These are phyloP conservation scores for Talaromyces wortmannii DNA, from an alignment of 495 filamentous ascomycete species.

Conservation along the genomic window DNA sequence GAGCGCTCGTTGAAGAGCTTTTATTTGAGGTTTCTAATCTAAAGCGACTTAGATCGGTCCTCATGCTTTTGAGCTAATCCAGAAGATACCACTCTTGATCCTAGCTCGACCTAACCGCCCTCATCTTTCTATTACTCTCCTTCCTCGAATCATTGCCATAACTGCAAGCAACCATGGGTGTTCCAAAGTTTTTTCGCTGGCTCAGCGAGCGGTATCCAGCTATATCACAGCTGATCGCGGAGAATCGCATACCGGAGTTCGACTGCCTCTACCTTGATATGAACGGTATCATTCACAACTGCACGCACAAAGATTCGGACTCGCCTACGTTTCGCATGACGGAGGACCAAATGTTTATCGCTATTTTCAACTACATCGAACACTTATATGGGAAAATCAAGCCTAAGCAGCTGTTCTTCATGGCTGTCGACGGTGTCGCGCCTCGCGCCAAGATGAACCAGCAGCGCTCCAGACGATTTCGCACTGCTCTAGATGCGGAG, in stretches of 20 bases:
- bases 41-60: neutral
- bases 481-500: constrained; percentile 89
- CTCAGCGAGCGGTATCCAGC: constrained; percentile 98
- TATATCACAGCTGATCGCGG: constrained; percentile 97
- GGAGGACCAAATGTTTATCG: constrained; percentile 98
- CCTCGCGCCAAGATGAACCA: constrained; percentile 99
- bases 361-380: constrained; percentile 99
- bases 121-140: neutral
- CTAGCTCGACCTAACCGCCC: neutral
- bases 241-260: constrained; percentile 99
- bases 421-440: constrained; percentile 98
- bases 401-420: constrained; percentile 96
- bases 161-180: constrained; percentile 56
- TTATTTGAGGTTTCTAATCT: neutral
- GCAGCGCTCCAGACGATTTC: constrained; percentile 90
- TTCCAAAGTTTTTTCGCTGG: constrained; percentile 95
- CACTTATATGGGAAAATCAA: constrained; percentile 98
- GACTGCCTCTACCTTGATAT: constrained; percentile 98
- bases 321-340: constrained; percentile 87
- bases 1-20: neutral
- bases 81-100: neutral
- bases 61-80: neutral
- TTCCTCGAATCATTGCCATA: neutral
- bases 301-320: constrained; percentile 92
- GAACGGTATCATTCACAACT: constrained; percentile 99